Evolutionary conservation across 169 alveolate species (phyloP).

Genomic region (Cryptosporidium ubiquitum): DNA sequence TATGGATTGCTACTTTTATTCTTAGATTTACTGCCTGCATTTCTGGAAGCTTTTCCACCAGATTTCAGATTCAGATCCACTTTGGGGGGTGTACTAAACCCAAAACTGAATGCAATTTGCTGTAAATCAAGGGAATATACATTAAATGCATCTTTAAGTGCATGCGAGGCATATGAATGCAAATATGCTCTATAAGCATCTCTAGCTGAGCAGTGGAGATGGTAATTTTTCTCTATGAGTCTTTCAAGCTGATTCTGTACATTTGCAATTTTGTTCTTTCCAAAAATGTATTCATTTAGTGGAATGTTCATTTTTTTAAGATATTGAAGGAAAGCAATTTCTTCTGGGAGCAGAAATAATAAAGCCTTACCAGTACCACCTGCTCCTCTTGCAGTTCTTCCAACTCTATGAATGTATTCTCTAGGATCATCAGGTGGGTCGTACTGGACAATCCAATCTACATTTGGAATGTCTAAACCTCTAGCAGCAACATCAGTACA

Average conservation of each 20-base stretch:
- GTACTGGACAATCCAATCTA: slow-evolving; percentile 98
- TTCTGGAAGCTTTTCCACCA: slow-evolving; percentile 77
- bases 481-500: slow-evolving; percentile 99
- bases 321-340: slow-evolving; percentile 92
- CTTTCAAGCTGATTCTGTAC: slow-evolving; percentile 96
- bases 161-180: slow-evolving; percentile 95
- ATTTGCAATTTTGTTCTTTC: slow-evolving; percentile 94
- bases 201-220: slow-evolving; percentile 94
- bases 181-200: slow-evolving; percentile 97
- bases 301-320: slow-evolving; percentile 92
- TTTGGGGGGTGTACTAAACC: slow-evolving; percentile 95
- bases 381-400: slow-evolving; percentile 99
- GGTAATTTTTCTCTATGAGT: slow-evolving; percentile 96
- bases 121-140: slow-evolving; percentile 95
- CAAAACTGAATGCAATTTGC: slow-evolving; percentile 93
- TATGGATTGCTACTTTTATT: slow-evolving; percentile 9
- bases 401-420: slow-evolving; percentile 99
- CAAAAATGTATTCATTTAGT: slow-evolving; percentile 96
- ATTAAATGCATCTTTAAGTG: slow-evolving; percentile 95
- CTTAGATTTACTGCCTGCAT: slow-evolving; percentile 33
- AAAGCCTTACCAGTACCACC: slow-evolving; percentile 95
- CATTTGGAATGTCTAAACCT: slow-evolving; percentile 98
- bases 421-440: slow-evolving; percentile 99
- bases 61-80: slow-evolving; percentile 93
- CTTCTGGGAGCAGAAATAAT: slow-evolving; percentile 97